A percentile compares a stretch with the other conserved stretches of the same genome.
phyloP scores from a whole-genome alignment of 176 grass and related monocot species.

The Hordeum marinum region DNA sequence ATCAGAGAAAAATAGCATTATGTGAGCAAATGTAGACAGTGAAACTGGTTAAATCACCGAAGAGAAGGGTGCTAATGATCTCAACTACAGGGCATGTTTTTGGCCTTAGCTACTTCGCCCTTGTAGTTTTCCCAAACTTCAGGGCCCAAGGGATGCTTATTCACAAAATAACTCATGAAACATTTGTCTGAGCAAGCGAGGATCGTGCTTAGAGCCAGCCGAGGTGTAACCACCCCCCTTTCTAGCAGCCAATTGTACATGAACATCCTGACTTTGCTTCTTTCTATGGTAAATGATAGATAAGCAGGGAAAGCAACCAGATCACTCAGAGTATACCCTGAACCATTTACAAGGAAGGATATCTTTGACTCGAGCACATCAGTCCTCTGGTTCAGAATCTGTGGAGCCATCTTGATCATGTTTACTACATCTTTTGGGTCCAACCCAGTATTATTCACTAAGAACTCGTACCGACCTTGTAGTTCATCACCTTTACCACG shows the following conservation, averaged over 20 bases:
- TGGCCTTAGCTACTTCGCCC: constrained; percentile 14
- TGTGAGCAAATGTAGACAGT: background rate
- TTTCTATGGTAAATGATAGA: constrained; percentile 46
- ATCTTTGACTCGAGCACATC: constrained; percentile 52
- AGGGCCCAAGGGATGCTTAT: constrained; percentile 26
- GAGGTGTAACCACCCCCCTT: constrained; percentile 24
- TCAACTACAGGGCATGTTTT: constrained; percentile 7
- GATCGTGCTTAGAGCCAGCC: constrained; percentile 39
- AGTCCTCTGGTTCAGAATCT: constrained; percentile 58
- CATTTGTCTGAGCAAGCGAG: constrained; percentile 49
- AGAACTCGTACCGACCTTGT: constrained; percentile 47
- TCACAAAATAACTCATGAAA: constrained; percentile 27
- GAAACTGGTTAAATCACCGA: background rate
- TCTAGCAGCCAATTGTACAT: constrained; percentile 67
- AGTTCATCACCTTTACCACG: constrained; percentile 67
- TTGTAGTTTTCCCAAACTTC: constrained; percentile 53
- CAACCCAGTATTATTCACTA: constrained; percentile 46
- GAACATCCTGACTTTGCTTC: constrained; percentile 43
- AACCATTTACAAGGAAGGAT: constrained; percentile 41
- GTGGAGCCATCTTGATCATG: constrained; percentile 51
- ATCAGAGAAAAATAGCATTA: background rate
- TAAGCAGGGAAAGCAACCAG: constrained; percentile 40
- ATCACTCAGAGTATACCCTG: constrained; percentile 44
- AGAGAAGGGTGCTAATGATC: background rate
- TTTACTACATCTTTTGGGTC: constrained; percentile 34